Conservation (phyloP, 768 basidiomycete genomes). For the Kwoniella sp. region DNA sequence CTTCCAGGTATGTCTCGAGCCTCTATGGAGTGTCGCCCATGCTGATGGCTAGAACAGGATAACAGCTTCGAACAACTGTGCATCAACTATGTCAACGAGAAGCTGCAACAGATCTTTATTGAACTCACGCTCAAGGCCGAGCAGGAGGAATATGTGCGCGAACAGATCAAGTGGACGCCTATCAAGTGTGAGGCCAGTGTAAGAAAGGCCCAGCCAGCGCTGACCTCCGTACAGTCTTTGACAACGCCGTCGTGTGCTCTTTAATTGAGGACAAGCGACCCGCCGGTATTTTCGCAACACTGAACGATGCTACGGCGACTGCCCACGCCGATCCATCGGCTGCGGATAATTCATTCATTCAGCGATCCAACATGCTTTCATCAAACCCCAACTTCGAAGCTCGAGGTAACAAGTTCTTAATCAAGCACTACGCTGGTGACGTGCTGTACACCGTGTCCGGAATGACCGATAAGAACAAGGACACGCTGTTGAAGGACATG, state of each 20-base stretch:
- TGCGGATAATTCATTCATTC: slow-evolving; percentile 94
- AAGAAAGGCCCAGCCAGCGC: too few species aligned
- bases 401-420: slow-evolving; percentile 87
- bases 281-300: slow-evolving; percentile 92
- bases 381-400: slow-evolving; percentile 91
- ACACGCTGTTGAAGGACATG: slow-evolving; percentile 88
- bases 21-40: background rate
- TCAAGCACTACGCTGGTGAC: slow-evolving; percentile 96
- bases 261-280: slow-evolving; percentile 94
- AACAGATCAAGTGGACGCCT: slow-evolving; percentile 98
- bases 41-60: slow-evolving; percentile 25
- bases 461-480: slow-evolving; percentile 99
- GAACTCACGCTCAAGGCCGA: slow-evolving; percentile 97
- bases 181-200: slow-evolving; percentile 69
- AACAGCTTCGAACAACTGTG: slow-evolving; percentile 67
- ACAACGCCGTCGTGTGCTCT: slow-evolving; percentile 76
- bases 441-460: slow-evolving; percentile 96
- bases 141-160: slow-evolving; percentile 97
- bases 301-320: slow-evolving; percentile 98
- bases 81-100: slow-evolving; percentile 99
- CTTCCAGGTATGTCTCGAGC: background rate
- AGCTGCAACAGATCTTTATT: slow-evolving; percentile 98
- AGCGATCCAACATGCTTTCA: slow-evolving; percentile 74
- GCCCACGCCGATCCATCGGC: slow-evolving; percentile 95
- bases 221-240: slow-evolving; percentile 39